Conservation (phyloP, 306 rosid species). For the Herpetospermum pedunculosum region DNA sequence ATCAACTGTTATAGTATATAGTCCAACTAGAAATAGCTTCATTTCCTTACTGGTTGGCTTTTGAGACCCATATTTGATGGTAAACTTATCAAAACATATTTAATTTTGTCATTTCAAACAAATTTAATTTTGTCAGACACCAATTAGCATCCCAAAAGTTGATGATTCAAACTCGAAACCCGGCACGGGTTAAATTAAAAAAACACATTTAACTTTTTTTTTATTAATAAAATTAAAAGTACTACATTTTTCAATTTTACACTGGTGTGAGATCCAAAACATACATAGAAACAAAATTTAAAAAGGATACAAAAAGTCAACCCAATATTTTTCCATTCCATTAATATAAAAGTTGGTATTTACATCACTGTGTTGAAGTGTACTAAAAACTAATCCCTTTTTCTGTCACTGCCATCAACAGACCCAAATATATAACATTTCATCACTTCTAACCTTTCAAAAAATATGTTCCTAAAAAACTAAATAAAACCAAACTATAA, state of each 20-base stretch:
- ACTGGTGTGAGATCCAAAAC: too few species aligned
- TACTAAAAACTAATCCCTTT: background rate
- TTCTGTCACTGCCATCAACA: slow-evolving; percentile 8
- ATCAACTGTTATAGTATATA: background rate
- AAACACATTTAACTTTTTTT: too few species aligned
- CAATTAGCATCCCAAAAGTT: too few species aligned
- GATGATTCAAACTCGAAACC: too few species aligned
- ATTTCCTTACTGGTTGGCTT: background rate
- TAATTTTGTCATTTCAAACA: too few species aligned
- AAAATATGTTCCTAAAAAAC: background rate
- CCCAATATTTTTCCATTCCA: background rate
- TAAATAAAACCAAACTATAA: slow-evolving; percentile 17
- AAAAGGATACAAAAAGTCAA: background rate
- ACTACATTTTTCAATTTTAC: too few species aligned
- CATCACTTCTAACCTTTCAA: background rate
- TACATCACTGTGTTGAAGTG: background rate
- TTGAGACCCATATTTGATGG: too few species aligned
- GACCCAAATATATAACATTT: background rate
- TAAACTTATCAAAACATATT: too few species aligned
- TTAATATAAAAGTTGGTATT: background rate
- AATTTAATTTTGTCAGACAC: too few species aligned
- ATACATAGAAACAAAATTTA: too few species aligned
- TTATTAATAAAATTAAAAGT: too few species aligned
- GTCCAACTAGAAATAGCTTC: background rate
- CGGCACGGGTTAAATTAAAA: too few species aligned